Conservation (phyloP, 192 early-diverging fungal species). For the Mortierella hygrophila region DNA sequence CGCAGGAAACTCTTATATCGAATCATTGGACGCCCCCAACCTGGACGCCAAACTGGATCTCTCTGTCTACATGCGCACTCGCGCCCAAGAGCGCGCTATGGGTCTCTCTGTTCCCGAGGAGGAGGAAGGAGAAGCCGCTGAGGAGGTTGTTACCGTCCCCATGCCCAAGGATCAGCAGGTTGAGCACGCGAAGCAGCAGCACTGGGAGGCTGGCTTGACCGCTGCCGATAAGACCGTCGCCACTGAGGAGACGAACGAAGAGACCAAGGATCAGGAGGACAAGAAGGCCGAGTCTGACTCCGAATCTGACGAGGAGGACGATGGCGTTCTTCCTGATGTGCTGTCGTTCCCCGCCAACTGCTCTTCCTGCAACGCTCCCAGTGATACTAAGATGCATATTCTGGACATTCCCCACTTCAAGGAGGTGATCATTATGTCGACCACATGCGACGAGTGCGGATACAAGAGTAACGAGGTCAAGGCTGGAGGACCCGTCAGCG, state of each 20-base stretch:
- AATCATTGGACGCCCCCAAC: slow-evolving; percentile 83
- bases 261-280: slow-evolving; percentile 7
- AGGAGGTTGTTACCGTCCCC: slow-evolving; percentile 22
- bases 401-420: slow-evolving; percentile 96
- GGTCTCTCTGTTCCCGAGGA: slow-evolving; percentile 76
- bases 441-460: slow-evolving; percentile 90
- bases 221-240: slow-evolving; percentile 24
- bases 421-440: slow-evolving; percentile 96
- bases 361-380: slow-evolving; percentile 81
- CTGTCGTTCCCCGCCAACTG: slow-evolving; percentile 88
- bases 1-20: slow-evolving; percentile 92
- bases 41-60: slow-evolving; percentile 81
- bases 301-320: slow-evolving; percentile 61
- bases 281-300: slow-evolving; percentile 54
- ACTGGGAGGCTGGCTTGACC: slow-evolving; percentile 54
- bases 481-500: slow-evolving; percentile 88
- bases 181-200: slow-evolving; percentile 45
- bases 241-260: slow-evolving; percentile 22
- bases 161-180: slow-evolving; percentile 42
- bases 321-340: slow-evolving; percentile 78
- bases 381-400: slow-evolving; percentile 92
- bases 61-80: slow-evolving; percentile 77
- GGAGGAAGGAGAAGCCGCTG: slow-evolving; percentile 34
- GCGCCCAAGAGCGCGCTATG: slow-evolving; percentile 82
- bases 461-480: slow-evolving; percentile 98